Evolutionary conservation across 768 basidiomycete species (phyloP).

Genomic region (Tubosaeta sp.): DNA sequence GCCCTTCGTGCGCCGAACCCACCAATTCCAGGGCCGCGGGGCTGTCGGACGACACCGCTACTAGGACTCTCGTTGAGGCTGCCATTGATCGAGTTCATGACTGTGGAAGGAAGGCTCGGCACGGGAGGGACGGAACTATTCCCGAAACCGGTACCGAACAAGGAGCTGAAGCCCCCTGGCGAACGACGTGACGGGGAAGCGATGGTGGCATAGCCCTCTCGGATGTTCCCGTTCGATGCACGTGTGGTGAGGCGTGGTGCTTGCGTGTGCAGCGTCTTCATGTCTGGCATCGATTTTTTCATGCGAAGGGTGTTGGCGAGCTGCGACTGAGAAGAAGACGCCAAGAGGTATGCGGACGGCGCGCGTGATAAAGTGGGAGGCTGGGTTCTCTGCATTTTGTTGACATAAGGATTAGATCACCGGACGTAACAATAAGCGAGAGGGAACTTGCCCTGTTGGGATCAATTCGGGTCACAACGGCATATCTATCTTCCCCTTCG

Average conservation of each 20-base stretch:
- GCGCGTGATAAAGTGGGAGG: slow-evolving; percentile 66
- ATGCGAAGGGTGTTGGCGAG: slow-evolving; percentile 61
- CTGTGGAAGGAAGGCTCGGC: slow-evolving; percentile 65
- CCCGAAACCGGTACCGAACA: slow-evolving; percentile 52
- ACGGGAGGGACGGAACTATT: slow-evolving; percentile 62
- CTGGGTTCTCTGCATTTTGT: slow-evolving; percentile 38
- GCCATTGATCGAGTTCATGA: slow-evolving; percentile 44
- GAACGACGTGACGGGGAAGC: slow-evolving; percentile 77
- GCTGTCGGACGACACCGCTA: slow-evolving; percentile 72
- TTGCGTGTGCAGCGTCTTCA: slow-evolving; percentile 80
- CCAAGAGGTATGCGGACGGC: slow-evolving; percentile 74
- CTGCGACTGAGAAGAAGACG: slow-evolving; percentile 42
- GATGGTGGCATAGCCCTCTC: slow-evolving; percentile 82
- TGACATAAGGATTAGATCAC: slow-evolving; percentile 13
- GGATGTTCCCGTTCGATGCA: slow-evolving; percentile 85
- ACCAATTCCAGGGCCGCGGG: slow-evolving; percentile 73
- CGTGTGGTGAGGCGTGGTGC: slow-evolving; percentile 76
- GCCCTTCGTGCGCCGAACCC: slow-evolving; percentile 64
- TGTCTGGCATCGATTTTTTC: slow-evolving; percentile 99
- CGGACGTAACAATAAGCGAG: slow-evolving; percentile 17
- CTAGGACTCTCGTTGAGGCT: slow-evolving; percentile 33
- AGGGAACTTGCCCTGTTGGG: slow-evolving; percentile 62
- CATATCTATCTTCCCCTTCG: slow-evolving; percentile 88
- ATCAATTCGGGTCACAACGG: slow-evolving; percentile 89
- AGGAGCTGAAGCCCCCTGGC: slow-evolving; percentile 63